These are phyloP conservation scores for Diaporthe velutina DNA, from an alignment of 2,329 filamentous ascomycete species.

Conservation along the genomic window DNA sequence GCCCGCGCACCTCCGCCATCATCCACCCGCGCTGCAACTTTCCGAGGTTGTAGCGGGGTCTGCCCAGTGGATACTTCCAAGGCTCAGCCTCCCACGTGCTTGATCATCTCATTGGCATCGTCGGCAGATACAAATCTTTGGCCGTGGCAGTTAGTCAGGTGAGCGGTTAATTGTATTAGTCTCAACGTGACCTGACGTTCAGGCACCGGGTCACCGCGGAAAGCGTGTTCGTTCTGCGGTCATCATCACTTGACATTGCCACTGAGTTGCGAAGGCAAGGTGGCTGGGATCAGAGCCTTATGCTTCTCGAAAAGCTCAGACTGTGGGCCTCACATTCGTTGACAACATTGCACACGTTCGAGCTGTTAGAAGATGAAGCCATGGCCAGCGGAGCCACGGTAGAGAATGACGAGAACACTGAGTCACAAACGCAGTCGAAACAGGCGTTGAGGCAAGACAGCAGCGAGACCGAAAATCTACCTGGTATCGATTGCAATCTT, in stretches of 20 bases:
- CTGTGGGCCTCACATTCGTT: not conserved
- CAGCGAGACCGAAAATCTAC: not conserved
- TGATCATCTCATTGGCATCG: not conserved
- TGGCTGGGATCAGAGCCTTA: not conserved
- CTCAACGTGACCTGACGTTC: not conserved
- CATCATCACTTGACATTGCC: not conserved
- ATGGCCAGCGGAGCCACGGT: not conserved
- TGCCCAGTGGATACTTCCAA: not conserved
- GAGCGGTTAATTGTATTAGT: no score
- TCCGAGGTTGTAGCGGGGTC: not conserved
- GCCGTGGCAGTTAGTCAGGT: not conserved
- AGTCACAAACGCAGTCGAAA: not conserved
- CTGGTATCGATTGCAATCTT: not conserved
- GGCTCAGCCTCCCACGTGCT: slow-evolving; percentile 13
- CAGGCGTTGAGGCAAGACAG: not conserved
- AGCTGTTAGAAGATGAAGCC: not conserved
- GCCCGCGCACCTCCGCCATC: not conserved
- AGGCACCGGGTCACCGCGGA: not conserved
- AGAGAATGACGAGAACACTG: not conserved
- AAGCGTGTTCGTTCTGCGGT: not conserved
- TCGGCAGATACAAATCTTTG: not conserved
- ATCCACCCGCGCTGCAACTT: not conserved
- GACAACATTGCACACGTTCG: no score
- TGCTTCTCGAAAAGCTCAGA: not conserved
- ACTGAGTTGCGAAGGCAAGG: not conserved